Conservation (phyloP, 345 rosid species). For the Sisymbrium altissimum region DNA sequence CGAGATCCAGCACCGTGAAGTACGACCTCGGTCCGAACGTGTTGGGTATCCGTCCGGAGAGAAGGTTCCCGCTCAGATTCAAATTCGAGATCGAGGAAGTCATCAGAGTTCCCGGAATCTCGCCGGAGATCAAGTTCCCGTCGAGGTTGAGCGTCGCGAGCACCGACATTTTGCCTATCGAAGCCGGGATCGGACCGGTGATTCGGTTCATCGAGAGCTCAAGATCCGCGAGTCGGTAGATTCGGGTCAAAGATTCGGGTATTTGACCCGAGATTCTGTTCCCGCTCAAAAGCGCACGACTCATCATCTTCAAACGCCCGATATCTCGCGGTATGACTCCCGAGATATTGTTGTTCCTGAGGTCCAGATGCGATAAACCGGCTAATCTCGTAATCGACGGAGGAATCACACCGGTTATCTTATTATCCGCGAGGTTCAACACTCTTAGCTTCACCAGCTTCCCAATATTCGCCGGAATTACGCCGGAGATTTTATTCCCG, state of each 20-base stretch:
- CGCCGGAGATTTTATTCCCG: constrained; percentile 68
- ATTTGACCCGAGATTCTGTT: constrained; percentile 68
- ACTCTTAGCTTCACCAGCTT: constrained; percentile 47
- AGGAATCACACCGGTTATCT: constrained; percentile 55
- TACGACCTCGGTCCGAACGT: constrained; percentile 64
- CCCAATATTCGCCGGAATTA: constrained; percentile 58
- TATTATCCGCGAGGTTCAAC: constrained; percentile 71
- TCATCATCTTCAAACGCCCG: constrained; percentile 62
- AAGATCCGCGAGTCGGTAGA: constrained; percentile 66
- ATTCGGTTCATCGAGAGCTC: constrained; percentile 58
- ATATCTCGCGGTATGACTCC: constrained; percentile 59
- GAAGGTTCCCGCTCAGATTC: constrained; percentile 58
- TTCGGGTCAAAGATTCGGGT: constrained; percentile 51
- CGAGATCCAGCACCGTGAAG: constrained; percentile 70
- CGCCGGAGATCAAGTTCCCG: constrained; percentile 54
- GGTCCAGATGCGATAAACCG: constrained; percentile 63
- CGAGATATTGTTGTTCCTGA: constrained; percentile 51
- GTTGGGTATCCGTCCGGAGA: constrained; percentile 68
- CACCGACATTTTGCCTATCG: constrained; percentile 62
- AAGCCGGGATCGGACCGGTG: constrained; percentile 47
- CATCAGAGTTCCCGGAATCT: constrained; percentile 51
- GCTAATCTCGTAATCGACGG: constrained; percentile 48
- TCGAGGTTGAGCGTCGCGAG: constrained; percentile 68
- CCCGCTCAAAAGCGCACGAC: constrained; percentile 54
- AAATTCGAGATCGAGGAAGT: constrained; percentile 65